Conservation (phyloP, 1,284 basidiomycete species). For the Papiliotrema laurentii region DNA sequence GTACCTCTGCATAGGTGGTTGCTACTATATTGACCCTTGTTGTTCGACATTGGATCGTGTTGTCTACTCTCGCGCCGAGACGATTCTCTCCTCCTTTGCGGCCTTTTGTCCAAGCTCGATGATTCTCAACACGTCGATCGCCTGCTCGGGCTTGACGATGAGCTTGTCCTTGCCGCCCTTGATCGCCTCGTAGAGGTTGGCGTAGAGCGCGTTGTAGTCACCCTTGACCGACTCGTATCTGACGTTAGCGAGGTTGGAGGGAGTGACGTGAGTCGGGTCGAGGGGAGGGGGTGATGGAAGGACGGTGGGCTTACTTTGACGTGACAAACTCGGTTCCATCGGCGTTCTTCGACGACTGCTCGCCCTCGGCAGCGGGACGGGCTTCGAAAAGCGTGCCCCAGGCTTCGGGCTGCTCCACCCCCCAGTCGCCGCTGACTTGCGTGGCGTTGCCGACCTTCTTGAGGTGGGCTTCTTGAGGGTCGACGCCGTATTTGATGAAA, state of each 20-base stretch:
- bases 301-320: conserved; percentile 2
- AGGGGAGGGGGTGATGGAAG: no score
- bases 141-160: conserved; percentile 22
- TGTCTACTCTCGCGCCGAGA: no score
- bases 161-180: conserved; percentile 13
- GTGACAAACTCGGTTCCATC: conserved; percentile 5
- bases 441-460: conserved; percentile 14
- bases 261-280: no score
- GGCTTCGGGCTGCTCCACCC: conserved; percentile 13
- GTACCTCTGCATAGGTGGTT: no score
- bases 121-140: conserved; percentile 18
- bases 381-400: conserved; percentile 17
- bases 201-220: conserved; percentile 20
- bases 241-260: background rate
- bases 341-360: background rate
- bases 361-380: background rate
- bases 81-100: conserved; percentile 13
- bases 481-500: conserved; percentile 70
- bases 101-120: conserved; percentile 20
- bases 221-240: conserved; percentile 3
- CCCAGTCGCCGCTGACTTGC: conserved; percentile 8
- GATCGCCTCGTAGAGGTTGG: conserved; percentile 13
- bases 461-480: conserved; percentile 57
- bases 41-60: no score
- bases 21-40: no score